Evolutionary conservation across 148 eudicot genomes (phyloP), one percentile per base, ranked within the genome.

Genomic region (Rhododendron ovatum): DNA sequence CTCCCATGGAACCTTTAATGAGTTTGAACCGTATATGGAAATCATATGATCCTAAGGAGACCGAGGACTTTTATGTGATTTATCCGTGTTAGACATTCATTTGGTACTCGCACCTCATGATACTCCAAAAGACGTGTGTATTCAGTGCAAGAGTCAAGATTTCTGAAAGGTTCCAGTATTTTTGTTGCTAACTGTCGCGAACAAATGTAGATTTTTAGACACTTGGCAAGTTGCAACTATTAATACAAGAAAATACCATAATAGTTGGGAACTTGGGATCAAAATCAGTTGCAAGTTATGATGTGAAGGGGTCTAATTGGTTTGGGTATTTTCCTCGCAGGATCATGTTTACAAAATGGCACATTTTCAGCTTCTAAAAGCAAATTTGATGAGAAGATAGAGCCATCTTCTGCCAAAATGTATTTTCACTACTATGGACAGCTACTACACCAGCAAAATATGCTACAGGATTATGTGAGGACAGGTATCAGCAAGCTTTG

Each of bases 391-490:
- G 91, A 92, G 73, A 97, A 95, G 90, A 94, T 96, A 85, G 99
- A 95, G 87, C 88, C 93, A 53, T 91, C 99, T 84, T 97, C 99
- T 78, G 95, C 98, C n/a, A 95, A 97, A 88, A 94, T 97, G 98
- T 95, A 97, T 84, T 97, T 97, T 69, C 99, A 94, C 86, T 97
- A 95, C 91, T 95, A 97, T 74, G 98, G 98, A 71, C 99, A 97
- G 78, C 87, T 97, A 84, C 90, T 97, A 33, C 99, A 97, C 90
- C 99, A 97, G 87, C 98, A 97, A 88, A 95, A 97, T 89, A 97
- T 97, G 99, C 53, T 97, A 91, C 98, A 97, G 92, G 99, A 97
- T 87, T 97, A 93, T 81, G 98, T 95, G 91, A 94, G 99, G 90
- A 97, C 99, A 94, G 98, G 99, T 87, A 85, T 85, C 61, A 61